Conservation (phyloP, 495 filamentous ascomycete genomes). For the Clavariopsis aquatica region DNA sequence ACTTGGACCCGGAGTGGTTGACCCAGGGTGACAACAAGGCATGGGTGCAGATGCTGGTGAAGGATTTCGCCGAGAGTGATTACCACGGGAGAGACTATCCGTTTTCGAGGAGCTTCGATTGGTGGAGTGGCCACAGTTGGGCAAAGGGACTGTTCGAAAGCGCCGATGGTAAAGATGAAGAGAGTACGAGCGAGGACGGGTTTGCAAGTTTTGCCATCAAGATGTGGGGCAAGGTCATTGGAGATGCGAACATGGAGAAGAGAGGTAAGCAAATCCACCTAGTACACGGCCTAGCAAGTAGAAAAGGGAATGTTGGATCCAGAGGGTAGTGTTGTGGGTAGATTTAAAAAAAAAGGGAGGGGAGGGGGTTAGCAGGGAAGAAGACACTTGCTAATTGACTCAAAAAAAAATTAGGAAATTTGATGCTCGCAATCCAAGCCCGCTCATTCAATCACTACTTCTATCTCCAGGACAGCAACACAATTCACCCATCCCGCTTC, state of each 20-base stretch:
- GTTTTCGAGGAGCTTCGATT: conserved; percentile 74
- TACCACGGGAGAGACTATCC: conserved; percentile 72
- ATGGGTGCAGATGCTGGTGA: conserved; percentile 68
- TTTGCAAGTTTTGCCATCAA: conserved; percentile 80
- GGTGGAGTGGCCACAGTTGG: conserved; percentile 91
- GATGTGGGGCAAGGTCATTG: conserved; percentile 82
- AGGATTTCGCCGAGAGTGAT: conserved; percentile 66
- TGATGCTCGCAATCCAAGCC: conserved; percentile 76
- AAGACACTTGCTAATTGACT: too few relatives aligned
- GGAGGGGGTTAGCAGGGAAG: too few relatives aligned
- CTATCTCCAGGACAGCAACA: conserved; percentile 68
- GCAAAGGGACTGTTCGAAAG: conserved; percentile 88
- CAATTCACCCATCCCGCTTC: conserved; percentile 73
- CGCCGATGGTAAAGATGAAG: conserved; percentile 86
- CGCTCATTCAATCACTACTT: conserved; percentile 78
- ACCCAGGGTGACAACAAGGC: conserved; percentile 59
- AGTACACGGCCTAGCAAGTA: too few relatives aligned
- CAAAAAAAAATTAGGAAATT: conserved; percentile 57
- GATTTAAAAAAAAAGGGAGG: too few relatives aligned
- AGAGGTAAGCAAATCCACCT: conserved; percentile 56
- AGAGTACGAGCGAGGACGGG: conserved; percentile 87
- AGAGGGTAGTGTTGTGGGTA: too few relatives aligned
- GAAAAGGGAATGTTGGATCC: too few relatives aligned
- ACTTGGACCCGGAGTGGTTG: conserved; percentile 77
- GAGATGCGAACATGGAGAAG: conserved; percentile 79